A percentile compares a stretch with the other conserved stretches of the same genome.
Evolutionary conservation across 345 rosid species (phyloP).

Genomic region (Moricandia moricandioides): DNA sequence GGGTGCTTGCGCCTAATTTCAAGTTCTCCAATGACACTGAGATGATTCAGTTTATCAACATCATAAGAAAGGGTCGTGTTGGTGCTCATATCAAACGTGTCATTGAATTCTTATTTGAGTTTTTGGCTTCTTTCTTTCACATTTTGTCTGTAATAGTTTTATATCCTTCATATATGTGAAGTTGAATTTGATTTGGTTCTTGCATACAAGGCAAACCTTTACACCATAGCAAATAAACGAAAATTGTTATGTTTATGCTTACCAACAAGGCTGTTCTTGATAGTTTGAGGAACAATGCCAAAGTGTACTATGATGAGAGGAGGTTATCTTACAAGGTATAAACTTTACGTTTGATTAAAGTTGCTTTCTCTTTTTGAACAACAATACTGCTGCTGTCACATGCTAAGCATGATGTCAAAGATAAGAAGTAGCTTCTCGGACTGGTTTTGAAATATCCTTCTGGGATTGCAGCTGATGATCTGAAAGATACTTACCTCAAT

Average conservation of each 20-base stretch:
- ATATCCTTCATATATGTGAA: neutral
- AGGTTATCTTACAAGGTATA: neutral
- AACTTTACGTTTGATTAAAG: neutral
- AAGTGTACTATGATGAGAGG: neutral
- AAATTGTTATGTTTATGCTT: neutral
- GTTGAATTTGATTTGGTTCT: neutral
- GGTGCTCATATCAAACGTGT: neutral
- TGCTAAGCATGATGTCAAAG: slow-evolving; percentile 73
- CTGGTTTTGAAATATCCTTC: slow-evolving; percentile 52
- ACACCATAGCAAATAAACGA: neutral
- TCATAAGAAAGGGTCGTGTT: neutral
- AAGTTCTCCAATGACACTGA: neutral
- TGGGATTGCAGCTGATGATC: slow-evolving; percentile 76
- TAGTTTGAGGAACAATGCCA: neutral
- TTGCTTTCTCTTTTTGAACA: neutral
- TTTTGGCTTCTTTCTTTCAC: neutral
- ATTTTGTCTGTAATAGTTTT: neutral
- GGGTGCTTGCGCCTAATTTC: neutral
- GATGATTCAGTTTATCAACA: neutral
- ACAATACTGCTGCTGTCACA: slow-evolving; percentile 16
- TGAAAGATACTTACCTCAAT: slow-evolving; percentile 79
- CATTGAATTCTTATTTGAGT: neutral
- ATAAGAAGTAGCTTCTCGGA: slow-evolving; percentile 56
- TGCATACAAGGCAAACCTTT: neutral
- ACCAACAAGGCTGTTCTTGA: neutral